Evolutionary conservation across 345 rosid species (phyloP), one percentile per base, ranked within the genome.

Genomic region (Acer negundo): DNA sequence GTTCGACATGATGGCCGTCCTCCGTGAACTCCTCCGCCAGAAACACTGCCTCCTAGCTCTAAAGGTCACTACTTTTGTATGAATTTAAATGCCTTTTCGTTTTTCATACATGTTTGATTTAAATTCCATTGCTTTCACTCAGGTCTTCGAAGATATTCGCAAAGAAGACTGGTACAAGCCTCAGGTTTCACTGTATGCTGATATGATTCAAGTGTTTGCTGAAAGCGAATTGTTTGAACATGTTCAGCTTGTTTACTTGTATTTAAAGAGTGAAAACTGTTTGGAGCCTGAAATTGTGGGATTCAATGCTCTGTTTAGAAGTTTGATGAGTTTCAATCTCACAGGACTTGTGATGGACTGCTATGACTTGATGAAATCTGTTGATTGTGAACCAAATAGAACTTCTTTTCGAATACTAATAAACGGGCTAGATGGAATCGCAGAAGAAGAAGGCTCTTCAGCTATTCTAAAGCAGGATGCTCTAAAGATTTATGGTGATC

Each of bases 1-100:
- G 89, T 82, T 89, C 68, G 96, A 91, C 46, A 91, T 93, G 96
- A 80, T 91, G 70, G 93, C 94, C 13, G 97, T 91, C 73, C 96
- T 91, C 51, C 85, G 93, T 7, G 96, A 93, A 70, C 96, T 93
- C 51, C 80, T 93, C 79, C 87, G 97, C 61, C 97, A 91, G 80
- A 87, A 85, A 80, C 89, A 89, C 26, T 87, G 94, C 83, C 78
- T 86, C 46, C 62, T 93, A 75, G 80, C 92, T 66, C 90, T 93
- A 77, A 77, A 87, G 92, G 97, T 89, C 61, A 23, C 20, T 53
- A 1, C 38, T 63, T 80, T 80, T 20, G 4, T 61, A n/a, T 28
- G 23, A 23, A 22, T 1, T 62, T 7, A 17, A 11, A 2, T 51
- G 28, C 24, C 2, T 24, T 59, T 38, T 38, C 38, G 11, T 46